Base-by-base conservation (phyloP, 495 filamentous ascomycete genomes). In the Bacidia rubella region DNA sequence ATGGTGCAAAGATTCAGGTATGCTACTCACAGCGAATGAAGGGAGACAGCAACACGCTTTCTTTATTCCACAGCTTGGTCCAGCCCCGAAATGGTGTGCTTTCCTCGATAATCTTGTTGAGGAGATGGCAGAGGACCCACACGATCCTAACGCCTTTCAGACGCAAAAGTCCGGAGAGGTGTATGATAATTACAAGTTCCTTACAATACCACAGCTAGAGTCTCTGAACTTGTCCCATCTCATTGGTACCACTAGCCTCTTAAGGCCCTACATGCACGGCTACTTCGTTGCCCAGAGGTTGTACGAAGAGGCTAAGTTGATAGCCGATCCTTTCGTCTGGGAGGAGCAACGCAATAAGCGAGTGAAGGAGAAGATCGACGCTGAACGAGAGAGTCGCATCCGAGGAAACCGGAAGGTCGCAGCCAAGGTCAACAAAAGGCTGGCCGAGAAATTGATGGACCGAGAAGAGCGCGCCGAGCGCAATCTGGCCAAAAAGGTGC, bases 111-210 rank as follows among this genome's bases (percentile, higher is more conserved):
- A 90, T 61, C 74, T 98, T 48, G 93, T 95, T 15, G 93, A 99
- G 66, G 93, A 99, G 63, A 96, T 99, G 87, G 90, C 90, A 2
- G 90, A 93, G 63, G 76, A 82, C 53, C 71, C 70, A 12, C 77
- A 79, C 57, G 83, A 87, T 57, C 82, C 83, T 2, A 80, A 78
- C 55, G 77, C 80, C 5, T 86, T 79, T 58, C 70, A 58, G 47
- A 64, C 62, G 38, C 63, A 67, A 25, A 66, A 71, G 29, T 65
- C 66, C 25, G 80, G 83, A 29, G 80, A 89, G 55, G 83, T 94
- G 12, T 99, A 96, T 70, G 93, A 97, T 66, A 96, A 97, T 65
- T 97, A 86, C 78, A 96, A 95, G 65, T 97, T 99, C 79, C 72
- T 99, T 52, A 94, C 90, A 3, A 63, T 84, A 47, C 78, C 84